phyloP scores from a whole-genome alignment of 495 filamentous ascomycete species.

The Hypoxylon trugodes region DNA sequence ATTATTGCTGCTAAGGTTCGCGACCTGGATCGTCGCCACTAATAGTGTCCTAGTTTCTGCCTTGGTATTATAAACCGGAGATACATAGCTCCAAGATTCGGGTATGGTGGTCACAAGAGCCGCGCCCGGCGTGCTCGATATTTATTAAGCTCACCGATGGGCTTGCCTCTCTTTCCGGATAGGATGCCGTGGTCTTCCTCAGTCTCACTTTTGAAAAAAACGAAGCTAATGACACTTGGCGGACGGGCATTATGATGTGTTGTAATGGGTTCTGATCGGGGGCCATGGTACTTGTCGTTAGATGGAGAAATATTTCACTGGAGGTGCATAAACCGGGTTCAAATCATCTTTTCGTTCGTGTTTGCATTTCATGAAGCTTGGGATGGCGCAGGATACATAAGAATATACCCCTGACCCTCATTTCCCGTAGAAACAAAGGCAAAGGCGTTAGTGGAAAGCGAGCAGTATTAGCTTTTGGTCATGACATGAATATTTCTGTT shows the following conservation, averaged over 20 bases:
- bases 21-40: slow-evolving; percentile 4
- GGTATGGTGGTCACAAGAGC: neutral
- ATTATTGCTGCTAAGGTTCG: neutral
- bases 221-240: slow-evolving; percentile 2
- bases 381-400: slow-evolving; percentile 31
- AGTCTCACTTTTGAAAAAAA: slow-evolving; percentile 18
- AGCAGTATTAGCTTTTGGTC: slow-evolving; percentile 2
- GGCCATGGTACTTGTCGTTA: slow-evolving; percentile 12
- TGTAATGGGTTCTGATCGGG: slow-evolving; percentile 4
- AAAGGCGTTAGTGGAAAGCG: slow-evolving; percentile 28
- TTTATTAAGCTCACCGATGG: slow-evolving; percentile 18
- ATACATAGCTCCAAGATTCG: slow-evolving; percentile 3
- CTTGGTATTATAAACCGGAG: neutral
- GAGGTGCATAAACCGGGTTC: slow-evolving; percentile 28
- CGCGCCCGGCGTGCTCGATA: neutral
- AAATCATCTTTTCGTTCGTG: slow-evolving; percentile 19
- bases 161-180: neutral
- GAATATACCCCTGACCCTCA: slow-evolving; percentile 36
- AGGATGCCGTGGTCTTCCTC: slow-evolving; percentile 1
- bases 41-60: slow-evolving; percentile 19
- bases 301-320: slow-evolving; percentile 2
- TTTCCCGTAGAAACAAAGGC: slow-evolving; percentile 32
- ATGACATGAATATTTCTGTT: neutral
- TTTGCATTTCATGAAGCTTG: slow-evolving; percentile 11
- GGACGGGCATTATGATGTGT: slow-evolving; percentile 10